Evolutionary conservation across 2,329 filamentous ascomycete species (phyloP).

Genomic region (Cadophora luteo-olivacea): DNA sequence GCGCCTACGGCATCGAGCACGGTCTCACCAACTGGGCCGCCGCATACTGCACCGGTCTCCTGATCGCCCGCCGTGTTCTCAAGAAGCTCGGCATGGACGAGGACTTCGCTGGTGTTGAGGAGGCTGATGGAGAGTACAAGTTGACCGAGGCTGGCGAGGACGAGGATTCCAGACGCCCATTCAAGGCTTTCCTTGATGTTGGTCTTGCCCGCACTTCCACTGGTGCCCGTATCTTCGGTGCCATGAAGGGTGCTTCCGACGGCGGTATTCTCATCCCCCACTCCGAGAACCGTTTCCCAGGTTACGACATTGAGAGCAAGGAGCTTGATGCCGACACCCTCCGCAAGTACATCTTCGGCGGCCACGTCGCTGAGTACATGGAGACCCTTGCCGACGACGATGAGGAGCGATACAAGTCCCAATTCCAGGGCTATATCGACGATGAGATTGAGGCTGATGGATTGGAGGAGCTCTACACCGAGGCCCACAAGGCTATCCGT

Average conservation of each 20-base stretch:
- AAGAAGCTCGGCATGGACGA: slow-evolving; percentile 97
- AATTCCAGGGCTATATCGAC: slow-evolving; percentile 98
- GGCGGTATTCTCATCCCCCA: slow-evolving; percentile 96
- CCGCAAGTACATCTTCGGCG: slow-evolving; percentile 98
- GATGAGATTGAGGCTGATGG: slow-evolving; percentile 96
- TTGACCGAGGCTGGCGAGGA: slow-evolving; percentile 95
- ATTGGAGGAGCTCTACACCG: slow-evolving; percentile 93
- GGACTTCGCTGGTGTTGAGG: slow-evolving; percentile 93
- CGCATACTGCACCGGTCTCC: slow-evolving; percentile 94
- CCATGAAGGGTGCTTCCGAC: slow-evolving; percentile 99
- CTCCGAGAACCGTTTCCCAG: slow-evolving; percentile 99
- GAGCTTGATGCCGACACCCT: slow-evolving; percentile 97
- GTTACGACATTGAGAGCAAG: slow-evolving; percentile 96
- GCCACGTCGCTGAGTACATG: slow-evolving; percentile 99
- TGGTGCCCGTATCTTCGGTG: slow-evolving; percentile 97
- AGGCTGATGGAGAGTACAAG: slow-evolving; percentile 93
- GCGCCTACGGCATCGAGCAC: slow-evolving; percentile 96
- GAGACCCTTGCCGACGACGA: slow-evolving; percentile 99
- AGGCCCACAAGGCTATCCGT: slow-evolving; percentile 96
- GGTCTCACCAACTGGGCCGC: slow-evolving; percentile 99
- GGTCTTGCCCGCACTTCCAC: slow-evolving; percentile 97
- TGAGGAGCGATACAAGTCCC: slow-evolving; percentile 98
- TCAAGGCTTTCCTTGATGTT: slow-evolving; percentile 99
- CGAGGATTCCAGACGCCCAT: slow-evolving; percentile 86
- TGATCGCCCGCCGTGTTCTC: slow-evolving; percentile 94